Base-by-base conservation (phyloP, 2,329 filamentous ascomycete species). In the Penicillium polonicum region DNA sequence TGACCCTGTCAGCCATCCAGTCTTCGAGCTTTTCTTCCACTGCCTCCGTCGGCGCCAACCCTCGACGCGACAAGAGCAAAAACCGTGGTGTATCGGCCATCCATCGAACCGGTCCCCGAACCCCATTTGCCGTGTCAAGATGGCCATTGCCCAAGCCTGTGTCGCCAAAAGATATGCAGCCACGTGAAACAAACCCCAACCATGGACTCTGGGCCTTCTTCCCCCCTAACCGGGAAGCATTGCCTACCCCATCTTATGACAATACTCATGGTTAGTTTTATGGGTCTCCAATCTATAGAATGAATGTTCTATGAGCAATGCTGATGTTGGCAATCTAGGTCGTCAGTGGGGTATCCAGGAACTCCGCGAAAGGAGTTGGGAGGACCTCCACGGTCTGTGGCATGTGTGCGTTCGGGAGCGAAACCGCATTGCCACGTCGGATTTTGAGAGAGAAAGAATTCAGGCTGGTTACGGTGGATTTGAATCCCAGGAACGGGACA, bases 131-230 rank as follows among this genome's bases (percentile, higher is more conserved):
- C 19, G 87, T 94, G 59, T 87, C 85, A 42, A 85, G 88, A 68
- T 83, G 87, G 44, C 81, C 86, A 50, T 79, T 96, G 55, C 93
- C 93, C 0, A 82, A 84, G 70, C 92, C 94, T 7, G 84, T 86
- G 7, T 74, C 88, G 55, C 78, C 79, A 1, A 81, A 82, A 60
- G 82, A 85, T 5, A 62, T 76, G 21, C 69, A 75, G 57, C 64
- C 68, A 44, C 73, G 72, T n/a, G 48, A 83, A 61, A 83, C 80
- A 35, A 88, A 91, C 71, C 82, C 85, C 29, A 78, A 92, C 64
- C 94, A 99, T 76, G 93, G 92, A 31, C 86, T 99, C 12, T 97
- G 90, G 89, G 88, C 85, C 1, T 99, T 99, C 78, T 97, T 99
- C 77, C 86, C 88, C 68, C 82, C 82, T 61, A 83, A 87, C 63